Conservation (phyloP, 495 filamentous ascomycete species). For the Trichocladium antarcticum region DNA sequence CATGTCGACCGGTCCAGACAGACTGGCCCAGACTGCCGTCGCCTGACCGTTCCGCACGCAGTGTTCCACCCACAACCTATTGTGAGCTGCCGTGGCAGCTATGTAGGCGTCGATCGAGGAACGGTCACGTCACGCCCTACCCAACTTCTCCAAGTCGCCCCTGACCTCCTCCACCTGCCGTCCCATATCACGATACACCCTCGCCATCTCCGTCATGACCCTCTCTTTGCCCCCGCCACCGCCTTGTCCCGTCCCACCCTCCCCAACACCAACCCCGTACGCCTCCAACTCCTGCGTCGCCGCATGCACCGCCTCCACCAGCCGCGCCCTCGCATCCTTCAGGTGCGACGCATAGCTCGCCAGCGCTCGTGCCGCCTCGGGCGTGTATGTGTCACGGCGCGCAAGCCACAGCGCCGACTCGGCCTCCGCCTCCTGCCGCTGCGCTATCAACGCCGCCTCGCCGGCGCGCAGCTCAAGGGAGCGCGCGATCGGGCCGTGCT, state of each 20-base stretch:
- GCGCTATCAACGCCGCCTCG: conserved; percentile 42
- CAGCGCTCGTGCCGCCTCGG: conserved; percentile 47
- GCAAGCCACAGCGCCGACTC: conserved; percentile 24
- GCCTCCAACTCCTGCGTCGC: conserved; percentile 42
- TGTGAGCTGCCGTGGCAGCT: too few relatives aligned
- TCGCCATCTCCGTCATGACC: conserved; percentile 48
- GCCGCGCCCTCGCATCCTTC: conserved; percentile 35
- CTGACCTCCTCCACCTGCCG: conserved; percentile 44
- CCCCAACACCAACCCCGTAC: conserved; percentile 34
- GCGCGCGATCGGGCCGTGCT: conserved; percentile 55
- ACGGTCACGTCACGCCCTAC: conserved; percentile 14
- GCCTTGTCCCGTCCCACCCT: conserved; percentile 15
- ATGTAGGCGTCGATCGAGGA: too few relatives aligned
- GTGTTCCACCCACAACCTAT: too few relatives aligned
- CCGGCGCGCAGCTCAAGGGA: conserved; percentile 50
- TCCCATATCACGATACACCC: conserved; percentile 46
- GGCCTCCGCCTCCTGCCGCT: conserved; percentile 33
- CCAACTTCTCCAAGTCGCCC: conserved; percentile 47
- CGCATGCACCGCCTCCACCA: conserved; percentile 36
- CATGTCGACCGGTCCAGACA: too few relatives aligned
- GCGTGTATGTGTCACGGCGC: conserved; percentile 41
- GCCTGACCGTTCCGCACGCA: too few relatives aligned
- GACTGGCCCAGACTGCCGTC: too few relatives aligned
- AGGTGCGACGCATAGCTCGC: conserved; percentile 45
- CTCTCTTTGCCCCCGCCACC: conserved; percentile 29